Conservation (phyloP, 2,329 filamentous ascomycete genomes). For the Aspergillus versicolor region DNA sequence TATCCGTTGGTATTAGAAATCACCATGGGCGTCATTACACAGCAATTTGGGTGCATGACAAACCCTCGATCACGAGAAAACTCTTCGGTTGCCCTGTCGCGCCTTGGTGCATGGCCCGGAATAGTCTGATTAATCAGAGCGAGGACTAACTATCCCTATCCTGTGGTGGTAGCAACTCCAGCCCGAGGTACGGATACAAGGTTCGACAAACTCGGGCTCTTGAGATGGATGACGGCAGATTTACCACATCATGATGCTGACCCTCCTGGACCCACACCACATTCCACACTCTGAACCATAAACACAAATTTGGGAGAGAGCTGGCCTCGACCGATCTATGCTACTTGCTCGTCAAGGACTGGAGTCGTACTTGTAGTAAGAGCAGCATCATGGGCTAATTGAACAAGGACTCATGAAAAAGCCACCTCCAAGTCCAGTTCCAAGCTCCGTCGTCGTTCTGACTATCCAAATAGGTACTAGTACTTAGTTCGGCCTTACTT, state of each 20-base stretch:
- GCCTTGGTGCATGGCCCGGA: not conserved
- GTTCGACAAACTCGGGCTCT: not conserved
- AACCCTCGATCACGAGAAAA: not conserved
- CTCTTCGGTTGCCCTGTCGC: no score
- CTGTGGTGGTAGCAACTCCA: not conserved
- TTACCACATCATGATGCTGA: conserved; percentile 4
- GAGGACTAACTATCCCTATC: not conserved
- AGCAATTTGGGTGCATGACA: not conserved
- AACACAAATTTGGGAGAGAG: not conserved
- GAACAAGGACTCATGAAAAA: not conserved
- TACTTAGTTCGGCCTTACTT: not conserved
- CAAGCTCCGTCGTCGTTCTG: no score
- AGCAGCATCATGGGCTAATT: not conserved
- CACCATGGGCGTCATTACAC: not conserved
- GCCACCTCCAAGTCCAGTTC: no score
- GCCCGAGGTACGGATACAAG: not conserved
- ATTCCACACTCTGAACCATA: not conserved
- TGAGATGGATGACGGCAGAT: not conserved
- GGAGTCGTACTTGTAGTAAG: no score
- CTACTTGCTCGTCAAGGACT: no score
- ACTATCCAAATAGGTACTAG: no score
- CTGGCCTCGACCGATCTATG: not conserved
- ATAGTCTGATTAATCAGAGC: not conserved
- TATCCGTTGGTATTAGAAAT: not conserved
- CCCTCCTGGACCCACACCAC: not conserved